These are phyloP conservation scores for Rasamsonia emersonii DNA, from an alignment of 2,329 filamentous ascomycete species.

Conservation along the genomic window DNA sequence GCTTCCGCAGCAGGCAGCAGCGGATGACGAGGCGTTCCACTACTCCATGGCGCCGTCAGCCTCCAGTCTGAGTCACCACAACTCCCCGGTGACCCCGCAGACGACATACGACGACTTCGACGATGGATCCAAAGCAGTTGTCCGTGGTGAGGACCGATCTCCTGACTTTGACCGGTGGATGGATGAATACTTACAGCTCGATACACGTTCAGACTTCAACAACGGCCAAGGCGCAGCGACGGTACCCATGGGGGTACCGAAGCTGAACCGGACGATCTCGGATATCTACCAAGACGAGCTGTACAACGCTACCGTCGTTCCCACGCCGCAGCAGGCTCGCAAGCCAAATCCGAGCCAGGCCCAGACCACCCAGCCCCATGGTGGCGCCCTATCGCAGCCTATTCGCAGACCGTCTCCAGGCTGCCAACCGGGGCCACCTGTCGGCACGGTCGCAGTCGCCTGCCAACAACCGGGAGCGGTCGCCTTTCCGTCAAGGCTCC, in stretches of 20 bases:
- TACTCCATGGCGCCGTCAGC: slow-evolving; percentile 50
- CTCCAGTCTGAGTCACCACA: slow-evolving; percentile 52
- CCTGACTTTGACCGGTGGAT: slow-evolving; percentile 39
- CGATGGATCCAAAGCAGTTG: slow-evolving; percentile 40
- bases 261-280: slow-evolving; percentile 77
- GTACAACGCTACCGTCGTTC: slow-evolving; percentile 50
- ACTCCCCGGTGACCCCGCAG: slow-evolving; percentile 55
- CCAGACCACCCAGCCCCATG: slow-evolving; percentile 8
- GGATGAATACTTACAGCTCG: slow-evolving; percentile 60
- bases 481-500: slow-evolving; percentile 70
- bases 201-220: slow-evolving; percentile 48
- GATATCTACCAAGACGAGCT: slow-evolving; percentile 79
- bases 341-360: slow-evolving; percentile 25
- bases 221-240: slow-evolving; percentile 21
- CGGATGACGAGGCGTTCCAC: slow-evolving; percentile 44
- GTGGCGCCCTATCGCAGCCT: slow-evolving; percentile 50
- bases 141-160: slow-evolving; percentile 46
- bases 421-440: slow-evolving; percentile 66
- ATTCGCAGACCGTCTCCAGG: slow-evolving; percentile 68
- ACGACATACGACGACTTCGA: slow-evolving; percentile 47
- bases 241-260: slow-evolving; percentile 49
- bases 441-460: slow-evolving; percentile 54
- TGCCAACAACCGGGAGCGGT: slow-evolving; percentile 53
- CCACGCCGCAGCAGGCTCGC: slow-evolving; percentile 28
- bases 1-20: slow-evolving; percentile 22